Base-by-base conservation (phyloP, 2,329 filamentous ascomycete genomes). In the Leptodontidium sp. region DNA sequence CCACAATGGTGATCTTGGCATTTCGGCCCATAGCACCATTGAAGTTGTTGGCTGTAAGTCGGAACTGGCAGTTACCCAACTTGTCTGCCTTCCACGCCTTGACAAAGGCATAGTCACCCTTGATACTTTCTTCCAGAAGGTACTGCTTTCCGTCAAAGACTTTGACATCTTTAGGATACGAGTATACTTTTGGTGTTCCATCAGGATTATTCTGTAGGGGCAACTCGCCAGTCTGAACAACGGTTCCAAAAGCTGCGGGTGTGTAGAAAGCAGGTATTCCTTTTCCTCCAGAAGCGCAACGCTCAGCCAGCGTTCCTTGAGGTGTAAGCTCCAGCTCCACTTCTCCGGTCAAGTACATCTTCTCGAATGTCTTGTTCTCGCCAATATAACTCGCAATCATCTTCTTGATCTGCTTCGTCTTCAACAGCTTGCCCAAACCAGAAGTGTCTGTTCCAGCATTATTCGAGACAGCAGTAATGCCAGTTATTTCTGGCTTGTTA, bases 181-280 rank as follows among this genome's bases (percentile, higher is more conserved):
- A 92, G 80, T 91, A 93, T 74, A 90, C 81, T 61, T 90, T 89
- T 8, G 95, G 91, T 0, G 88, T 90, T 62, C 93, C 92, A 76
- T 96, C 92, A 14, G 85, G 74, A 78, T 93, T 93, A 82, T 97
- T 92, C 75, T 87, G 88, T 61, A 97, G 84, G 0, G 94, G 93
- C n/a, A 98, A 86, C 72, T 97, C 93, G 71, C 94, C 94, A 0
- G 93, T 97, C 82, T 98, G 94, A 2, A 79, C 77, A 8, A 97
- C 92, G 9, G 93, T 97, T 67, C 92, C 92, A 72, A 93, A 91
- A 17, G 91, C 93, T 0, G 93, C 93, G 0, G 94, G 94, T 0
- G 94, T 98, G 83, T 93, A 98, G 82, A 98, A 98, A 38, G 94
- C 94, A 17, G 94, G 94, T 74, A 98, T 91, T 32, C 94, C 94